phyloP scores from a whole-genome alignment of 495 filamentous ascomycete genomes.

The Penicillium fimorum region DNA sequence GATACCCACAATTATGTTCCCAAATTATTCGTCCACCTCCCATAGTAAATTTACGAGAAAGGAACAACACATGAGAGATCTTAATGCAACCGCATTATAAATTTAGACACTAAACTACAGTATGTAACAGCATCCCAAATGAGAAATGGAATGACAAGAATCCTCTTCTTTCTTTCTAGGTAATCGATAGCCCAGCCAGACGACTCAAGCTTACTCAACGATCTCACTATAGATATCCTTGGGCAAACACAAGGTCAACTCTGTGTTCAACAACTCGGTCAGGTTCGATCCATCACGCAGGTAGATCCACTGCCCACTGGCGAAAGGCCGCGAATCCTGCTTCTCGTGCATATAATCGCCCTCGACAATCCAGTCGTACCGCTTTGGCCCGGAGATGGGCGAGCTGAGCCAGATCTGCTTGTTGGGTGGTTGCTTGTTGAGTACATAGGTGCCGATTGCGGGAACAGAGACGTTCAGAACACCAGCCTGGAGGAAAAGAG shows the following conservation, averaged over 20 bases:
- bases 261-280: conserved; percentile 64
- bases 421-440: conserved; percentile 98
- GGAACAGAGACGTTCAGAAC: conserved; percentile 73
- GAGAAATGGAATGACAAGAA: not conserved
- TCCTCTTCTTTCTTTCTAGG: not conserved
- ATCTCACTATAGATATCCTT: conserved; percentile 41
- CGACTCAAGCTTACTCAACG: conserved; percentile 14
- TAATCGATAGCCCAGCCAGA: conserved; percentile 3
- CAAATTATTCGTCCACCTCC: not conserved
- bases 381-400: conserved; percentile 86
- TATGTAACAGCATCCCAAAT: not conserved
- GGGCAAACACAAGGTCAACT: conserved; percentile 53
- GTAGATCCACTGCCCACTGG: conserved; percentile 74
- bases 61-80: not conserved
- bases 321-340: conserved; percentile 59
- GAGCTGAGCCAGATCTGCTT: conserved; percentile 97
- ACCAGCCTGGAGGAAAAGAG: conserved; percentile 58
- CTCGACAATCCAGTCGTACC: conserved; percentile 78
- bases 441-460: conserved; percentile 72
- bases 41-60: not conserved
- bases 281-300: conserved; percentile 74
- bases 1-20: not conserved
- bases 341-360: conserved; percentile 72
- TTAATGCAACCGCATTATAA: conserved; percentile 1
- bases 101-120: not conserved